Base-by-base conservation (phyloP, 352 stramenopile species). In the Phytophthora colocasiae region DNA sequence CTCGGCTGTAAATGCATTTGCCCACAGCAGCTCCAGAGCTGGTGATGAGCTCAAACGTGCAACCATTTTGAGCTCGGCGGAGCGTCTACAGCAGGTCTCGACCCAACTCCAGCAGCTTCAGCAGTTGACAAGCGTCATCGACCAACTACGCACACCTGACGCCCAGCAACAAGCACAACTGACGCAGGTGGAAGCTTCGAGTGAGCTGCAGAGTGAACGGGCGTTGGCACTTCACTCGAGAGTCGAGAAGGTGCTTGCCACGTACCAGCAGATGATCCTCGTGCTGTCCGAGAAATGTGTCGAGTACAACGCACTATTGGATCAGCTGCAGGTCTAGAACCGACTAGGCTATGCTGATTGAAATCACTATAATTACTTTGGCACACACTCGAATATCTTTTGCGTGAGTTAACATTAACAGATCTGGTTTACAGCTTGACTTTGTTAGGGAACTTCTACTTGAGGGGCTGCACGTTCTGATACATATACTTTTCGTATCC, bases 201-300 rank as follows among this genome's bases (percentile, higher is more conserved):
- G 71, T 29, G 66, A 78, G 15, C 22, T 64, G 10, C 64, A 85
- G 36, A 69, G 75, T 29, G 78, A 90, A 57, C 72, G 75, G 9
- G 75, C 75, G 11, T 46, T 90, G 46, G 68, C 66, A 2, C 44
- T 89, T 44, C 83, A 92, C 50, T 53, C 53, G 11, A 69, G 79
- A 51, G 72, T 90, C 29, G 77, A 90, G 51, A 75, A 75, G 3
- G 48, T 90, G 52, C 69, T 91, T 29, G 45, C 65, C 15, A 69
- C 73, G 17, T 90, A 92, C 68, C 81, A 88, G 70, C 75, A 89
- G 61, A 82, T 90, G 81, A 78, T 92, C 46, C 75, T 85, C 69
- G 69, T 89, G 47, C 58, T 91, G 55, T 91, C 83, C 2, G 77
- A 87, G 65, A 91, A 91, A 58, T 89, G 76, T 53, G 82, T 89